Evolutionary conservation across 371 early-diverging fungal species (phyloP).

Genomic region (Actinomortierella ambigua): DNA sequence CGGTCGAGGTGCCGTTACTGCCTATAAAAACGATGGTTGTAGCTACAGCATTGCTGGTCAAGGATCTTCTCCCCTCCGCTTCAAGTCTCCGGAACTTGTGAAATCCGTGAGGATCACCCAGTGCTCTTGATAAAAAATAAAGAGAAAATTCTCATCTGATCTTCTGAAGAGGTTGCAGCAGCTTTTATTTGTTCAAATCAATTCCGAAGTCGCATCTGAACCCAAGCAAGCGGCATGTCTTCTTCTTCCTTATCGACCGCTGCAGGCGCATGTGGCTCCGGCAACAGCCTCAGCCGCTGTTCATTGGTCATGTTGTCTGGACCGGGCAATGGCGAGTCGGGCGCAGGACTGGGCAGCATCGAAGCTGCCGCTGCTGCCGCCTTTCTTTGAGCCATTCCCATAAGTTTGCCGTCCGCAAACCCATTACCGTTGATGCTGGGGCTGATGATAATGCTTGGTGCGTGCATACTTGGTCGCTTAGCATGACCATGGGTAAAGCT

Average conservation of each 20-base stretch:
- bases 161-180: no score
- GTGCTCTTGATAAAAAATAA: no score
- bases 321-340: constrained; percentile 3
- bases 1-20: no score
- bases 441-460: not conserved
- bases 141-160: no score
- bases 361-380: not conserved
- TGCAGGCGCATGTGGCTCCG: not conserved
- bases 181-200: not conserved
- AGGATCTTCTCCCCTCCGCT: no score
- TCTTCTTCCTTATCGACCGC: constrained; percentile 16
- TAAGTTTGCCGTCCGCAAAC: constrained; percentile 4
- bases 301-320: not conserved
- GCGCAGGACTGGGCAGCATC: constrained; percentile 4
- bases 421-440: not conserved
- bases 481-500: not conserved
- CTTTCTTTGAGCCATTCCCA: not conserved
- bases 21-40: no score
- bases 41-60: no score
- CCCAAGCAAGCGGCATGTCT: constrained; percentile 32
- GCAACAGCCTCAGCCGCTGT: not conserved
- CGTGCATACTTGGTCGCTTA: not conserved
- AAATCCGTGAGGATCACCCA: no score
- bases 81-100: no score
- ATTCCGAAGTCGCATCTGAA: constrained; percentile 20